phyloP scores from a whole-genome alignment of 1,284 basidiomycete genomes.

The Thelephora terrestris region DNA sequence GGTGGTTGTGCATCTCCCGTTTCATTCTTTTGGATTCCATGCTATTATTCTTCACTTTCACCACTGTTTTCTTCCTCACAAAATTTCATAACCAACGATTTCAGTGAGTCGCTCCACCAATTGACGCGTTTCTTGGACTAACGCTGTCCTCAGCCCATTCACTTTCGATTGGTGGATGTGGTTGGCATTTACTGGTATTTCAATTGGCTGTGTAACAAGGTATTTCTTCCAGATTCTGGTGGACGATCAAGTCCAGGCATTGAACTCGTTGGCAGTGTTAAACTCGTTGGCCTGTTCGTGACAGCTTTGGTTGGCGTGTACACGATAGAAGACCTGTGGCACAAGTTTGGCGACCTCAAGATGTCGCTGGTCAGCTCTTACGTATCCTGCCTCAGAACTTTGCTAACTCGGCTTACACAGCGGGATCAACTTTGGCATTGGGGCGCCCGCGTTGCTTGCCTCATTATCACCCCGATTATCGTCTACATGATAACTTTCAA shows the following conservation, averaged over 20 bases:
- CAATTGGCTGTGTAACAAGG: constrained; percentile 94
- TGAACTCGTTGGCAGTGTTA: constrained; percentile 53
- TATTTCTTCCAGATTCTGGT: constrained; percentile 19
- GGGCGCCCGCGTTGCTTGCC: constrained; percentile 76
- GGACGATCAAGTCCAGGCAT: neutral
- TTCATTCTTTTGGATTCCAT: constrained; percentile 98
- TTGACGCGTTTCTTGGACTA: constrained; percentile 1
- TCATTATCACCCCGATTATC: constrained; percentile 84
- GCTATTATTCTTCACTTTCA: constrained; percentile 96
- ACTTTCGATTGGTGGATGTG: constrained; percentile 96
- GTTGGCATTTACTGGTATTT: constrained; percentile 83
- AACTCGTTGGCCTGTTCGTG: constrained; percentile 94
- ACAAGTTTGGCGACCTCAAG: constrained; percentile 92
- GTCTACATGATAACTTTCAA: constrained; percentile 96
- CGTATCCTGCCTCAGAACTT: neutral
- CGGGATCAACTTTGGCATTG: constrained; percentile 86
- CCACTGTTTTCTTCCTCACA: constrained; percentile 88
- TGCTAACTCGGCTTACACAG: constrained; percentile 23
- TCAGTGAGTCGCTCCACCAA: constrained; percentile 42
- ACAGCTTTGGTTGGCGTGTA: constrained; percentile 93
- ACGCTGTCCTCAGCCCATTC: constrained; percentile 55
- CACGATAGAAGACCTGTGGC: constrained; percentile 97
- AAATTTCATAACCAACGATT: constrained; percentile 97
- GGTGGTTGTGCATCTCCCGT: constrained; percentile 92
- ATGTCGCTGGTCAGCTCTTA: constrained; percentile 70